A percentile compares a stretch with the other conserved stretches of the same genome.
These are phyloP conservation scores for Miscanthus lutarioriparius DNA, from an alignment of 176 grass and related monocot species.

Conservation along the genomic window DNA sequence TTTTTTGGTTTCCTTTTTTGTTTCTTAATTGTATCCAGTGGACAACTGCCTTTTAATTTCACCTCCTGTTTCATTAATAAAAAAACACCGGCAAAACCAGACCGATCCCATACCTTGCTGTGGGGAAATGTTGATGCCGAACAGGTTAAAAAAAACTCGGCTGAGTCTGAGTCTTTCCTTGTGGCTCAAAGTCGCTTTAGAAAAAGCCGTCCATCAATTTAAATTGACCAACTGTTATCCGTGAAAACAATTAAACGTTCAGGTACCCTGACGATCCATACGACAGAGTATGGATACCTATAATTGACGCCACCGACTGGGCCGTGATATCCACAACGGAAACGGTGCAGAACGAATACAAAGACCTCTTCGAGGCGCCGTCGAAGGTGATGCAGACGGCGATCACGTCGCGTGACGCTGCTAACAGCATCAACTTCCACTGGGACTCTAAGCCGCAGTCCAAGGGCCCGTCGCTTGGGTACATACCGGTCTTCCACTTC, in stretches of 20 bases:
- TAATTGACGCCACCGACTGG: neutral
- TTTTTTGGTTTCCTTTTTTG: too few relatives aligned
- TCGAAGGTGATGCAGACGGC: constrained; percentile 54
- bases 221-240: too few relatives aligned
- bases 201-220: too few relatives aligned
- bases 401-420: constrained; percentile 22
- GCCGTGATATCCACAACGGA: constrained; percentile 10
- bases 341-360: neutral
- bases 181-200: too few relatives aligned
- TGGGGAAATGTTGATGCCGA: too few relatives aligned
- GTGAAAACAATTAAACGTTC: neutral
- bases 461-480: neutral
- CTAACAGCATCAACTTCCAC: constrained; percentile 1
- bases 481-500: constrained; percentile 26
- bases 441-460: neutral
- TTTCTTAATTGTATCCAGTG: too few relatives aligned
- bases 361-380: constrained; percentile 14
- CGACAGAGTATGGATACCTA: constrained; percentile 32
- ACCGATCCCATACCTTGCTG: too few relatives aligned
- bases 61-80: too few relatives aligned
- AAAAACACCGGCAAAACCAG: too few relatives aligned
- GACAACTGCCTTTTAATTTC: too few relatives aligned
- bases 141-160: too few relatives aligned
- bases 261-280: constrained; percentile 58
- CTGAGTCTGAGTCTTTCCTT: too few relatives aligned